Evolutionary conservation across 2,329 filamentous ascomycete species (phyloP), one percentile per base, ranked within the genome.

Genomic region (Didymella segeticola): DNA sequence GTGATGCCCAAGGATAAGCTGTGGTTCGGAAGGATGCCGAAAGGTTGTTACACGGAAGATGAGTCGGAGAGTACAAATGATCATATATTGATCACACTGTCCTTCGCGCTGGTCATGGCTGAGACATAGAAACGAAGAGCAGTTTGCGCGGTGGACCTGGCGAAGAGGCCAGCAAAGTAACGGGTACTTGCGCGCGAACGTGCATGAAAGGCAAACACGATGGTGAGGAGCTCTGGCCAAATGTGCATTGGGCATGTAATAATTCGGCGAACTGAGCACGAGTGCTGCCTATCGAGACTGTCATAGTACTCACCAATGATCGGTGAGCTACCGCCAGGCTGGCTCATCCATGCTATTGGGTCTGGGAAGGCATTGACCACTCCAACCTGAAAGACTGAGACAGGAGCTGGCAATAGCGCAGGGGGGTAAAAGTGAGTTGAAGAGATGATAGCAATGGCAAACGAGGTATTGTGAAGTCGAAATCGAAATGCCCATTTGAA

Each of bases 11-110:
- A 46, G 51, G 26, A 29, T 29, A 15, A 38, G 29, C 30, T 15
- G 37, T 11, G 41, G 43, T 39, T 38, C 31, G 46, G 46, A 29
- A 33, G 23, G 27, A 19, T 53, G 26, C 31, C 43, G 46, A 47
- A 53, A 38, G 48, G 43, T 20, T 51, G 64, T 68, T 64, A 68
- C 61, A 70, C 63, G 48, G 37, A 45, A 56, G 48, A 53, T 43
- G 23, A 31, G 38, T 48, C 36, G 37, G 27, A 45, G 53, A 46
- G 36, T 56, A 46, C 31, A 38, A 45, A 42, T 47, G 42, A 46
- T 42, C 54, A 69, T 71, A 69, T 69, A 71, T 51, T 42, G 26
- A 26, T 38, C 20, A 34, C 31, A 46, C 52, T 43, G 17, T 43
- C 56, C 58, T 61, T 45, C n/a, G 22, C 19, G 20, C 22, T 52